phyloP scores from a whole-genome alignment of 768 basidiomycete species.

The Termitomyces sp. region DNA sequence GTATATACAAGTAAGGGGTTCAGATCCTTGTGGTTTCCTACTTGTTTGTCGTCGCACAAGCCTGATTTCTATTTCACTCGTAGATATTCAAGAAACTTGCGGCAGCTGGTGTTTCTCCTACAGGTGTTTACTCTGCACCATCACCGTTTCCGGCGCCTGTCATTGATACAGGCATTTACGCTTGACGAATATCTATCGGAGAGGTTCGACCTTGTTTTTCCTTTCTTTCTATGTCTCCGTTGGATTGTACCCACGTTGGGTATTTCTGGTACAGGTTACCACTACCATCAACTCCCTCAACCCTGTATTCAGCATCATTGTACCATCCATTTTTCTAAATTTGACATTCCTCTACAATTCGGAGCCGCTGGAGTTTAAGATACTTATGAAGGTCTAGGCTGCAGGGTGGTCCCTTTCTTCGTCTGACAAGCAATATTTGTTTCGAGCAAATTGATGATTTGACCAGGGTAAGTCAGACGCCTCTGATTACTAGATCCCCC shows the following conservation, averaged over 20 bases:
- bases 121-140: constrained; percentile 29
- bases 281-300: neutral
- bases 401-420: no score
- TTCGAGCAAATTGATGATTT: no score
- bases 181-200: constrained; percentile 1
- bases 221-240: neutral
- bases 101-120: constrained; percentile 24
- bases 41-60: neutral
- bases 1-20: constrained; percentile 54
- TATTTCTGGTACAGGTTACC: constrained; percentile 7
- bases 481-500: no score
- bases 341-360: neutral
- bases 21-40: neutral
- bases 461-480: no score
- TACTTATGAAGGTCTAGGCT: no score
- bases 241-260: neutral
- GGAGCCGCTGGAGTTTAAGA: no score
- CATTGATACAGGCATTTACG: constrained; percentile 22
- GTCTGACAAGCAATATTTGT: no score
- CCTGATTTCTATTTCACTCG: neutral
- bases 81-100: constrained; percentile 54
- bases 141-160: constrained; percentile 31
- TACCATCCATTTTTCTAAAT: neutral
- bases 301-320: constrained; percentile 1
- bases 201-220: neutral